These are phyloP conservation scores for Rugonectria rugulosa DNA, from an alignment of 2,329 filamentous ascomycete genomes.

Conservation along the genomic window DNA sequence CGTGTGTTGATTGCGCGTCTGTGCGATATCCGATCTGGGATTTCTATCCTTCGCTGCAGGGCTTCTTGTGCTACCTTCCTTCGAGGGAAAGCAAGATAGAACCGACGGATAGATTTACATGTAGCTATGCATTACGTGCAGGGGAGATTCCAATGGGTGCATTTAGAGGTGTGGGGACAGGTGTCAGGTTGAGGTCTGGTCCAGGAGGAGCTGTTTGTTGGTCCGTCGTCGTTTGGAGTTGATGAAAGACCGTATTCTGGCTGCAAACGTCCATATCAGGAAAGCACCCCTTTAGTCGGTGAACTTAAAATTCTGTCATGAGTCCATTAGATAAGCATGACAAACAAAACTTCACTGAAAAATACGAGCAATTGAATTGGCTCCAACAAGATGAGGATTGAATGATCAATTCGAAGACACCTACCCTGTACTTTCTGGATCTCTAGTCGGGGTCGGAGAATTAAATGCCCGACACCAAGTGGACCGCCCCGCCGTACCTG, in stretches of 20 bases:
- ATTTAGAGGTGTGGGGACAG: background rate
- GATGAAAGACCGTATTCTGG: background rate
- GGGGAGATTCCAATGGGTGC: background rate
- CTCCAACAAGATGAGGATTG: no score
- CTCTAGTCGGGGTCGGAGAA: no score
- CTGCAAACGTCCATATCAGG: background rate
- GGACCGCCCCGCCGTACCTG: background rate
- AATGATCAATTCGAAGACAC: no score
- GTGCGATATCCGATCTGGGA: slow-evolving; percentile 3
- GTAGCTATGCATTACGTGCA: background rate
- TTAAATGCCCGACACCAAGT: slow-evolving; percentile 14
- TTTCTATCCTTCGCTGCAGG: background rate
- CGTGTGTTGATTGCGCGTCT: slow-evolving; percentile 13
- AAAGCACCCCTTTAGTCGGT: background rate
- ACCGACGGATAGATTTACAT: background rate
- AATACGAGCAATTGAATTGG: no score
- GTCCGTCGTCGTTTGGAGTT: slow-evolving; percentile 3
- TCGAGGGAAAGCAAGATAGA: background rate
- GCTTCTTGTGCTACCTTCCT: background rate
- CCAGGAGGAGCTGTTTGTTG: background rate
- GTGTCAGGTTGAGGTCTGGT: background rate
- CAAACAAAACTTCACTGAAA: no score
- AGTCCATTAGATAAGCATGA: background rate
- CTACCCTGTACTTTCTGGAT: slow-evolving; percentile 26
- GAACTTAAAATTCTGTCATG: background rate